These are phyloP conservation scores for Blastobotrys proliferans DNA, from an alignment of 1,139 yeast species.

Conservation along the genomic window DNA sequence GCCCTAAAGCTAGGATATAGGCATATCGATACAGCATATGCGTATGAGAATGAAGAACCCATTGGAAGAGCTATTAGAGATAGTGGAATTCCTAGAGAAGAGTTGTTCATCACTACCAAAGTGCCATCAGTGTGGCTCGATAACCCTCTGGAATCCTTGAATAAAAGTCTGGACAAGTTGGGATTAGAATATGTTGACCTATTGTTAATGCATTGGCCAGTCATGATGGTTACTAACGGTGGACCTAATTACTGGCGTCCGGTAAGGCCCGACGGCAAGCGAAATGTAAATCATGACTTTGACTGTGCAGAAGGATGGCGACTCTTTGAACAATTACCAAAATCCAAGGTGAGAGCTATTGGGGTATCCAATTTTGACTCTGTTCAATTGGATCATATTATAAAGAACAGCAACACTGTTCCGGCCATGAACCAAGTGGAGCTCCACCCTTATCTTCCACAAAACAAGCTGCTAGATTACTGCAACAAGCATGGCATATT, in stretches of 20 bases:
- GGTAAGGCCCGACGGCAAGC: conserved; percentile 2
- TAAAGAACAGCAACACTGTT: conserved; percentile 44
- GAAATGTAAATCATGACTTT: conserved; percentile 39
- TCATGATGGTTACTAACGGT: conserved; percentile 31
- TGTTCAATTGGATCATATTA: conserved; percentile 63
- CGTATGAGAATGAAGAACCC: conserved; percentile 50
- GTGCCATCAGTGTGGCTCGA: conserved; percentile 48
- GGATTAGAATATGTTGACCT: conserved; percentile 77
- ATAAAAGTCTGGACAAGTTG: conserved; percentile 57
- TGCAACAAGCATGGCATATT: conserved; percentile 58
- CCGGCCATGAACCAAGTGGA: conserved; percentile 65
- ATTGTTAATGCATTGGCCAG: conserved; percentile 84
- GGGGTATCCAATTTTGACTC: conserved; percentile 82
- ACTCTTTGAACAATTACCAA: conserved; percentile 55
- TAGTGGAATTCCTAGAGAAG: conserved; percentile 45
- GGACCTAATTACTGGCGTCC: conserved; percentile 31
- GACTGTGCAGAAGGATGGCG: conserved; percentile 45
- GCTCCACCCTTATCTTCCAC: conserved; percentile 84
- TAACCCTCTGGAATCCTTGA: conserved; percentile 50
- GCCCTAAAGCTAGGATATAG: conserved; percentile 70
- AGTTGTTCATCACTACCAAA: conserved; percentile 55
- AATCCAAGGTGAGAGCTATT: conserved; percentile 57
- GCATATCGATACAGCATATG: conserved; percentile 76
- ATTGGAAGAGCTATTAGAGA: conserved; percentile 58
- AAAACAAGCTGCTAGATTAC: conserved; percentile 58